Evolutionary conservation across 306 rosid genomes (phyloP).

Genomic region (Rubus parviflorus): DNA sequence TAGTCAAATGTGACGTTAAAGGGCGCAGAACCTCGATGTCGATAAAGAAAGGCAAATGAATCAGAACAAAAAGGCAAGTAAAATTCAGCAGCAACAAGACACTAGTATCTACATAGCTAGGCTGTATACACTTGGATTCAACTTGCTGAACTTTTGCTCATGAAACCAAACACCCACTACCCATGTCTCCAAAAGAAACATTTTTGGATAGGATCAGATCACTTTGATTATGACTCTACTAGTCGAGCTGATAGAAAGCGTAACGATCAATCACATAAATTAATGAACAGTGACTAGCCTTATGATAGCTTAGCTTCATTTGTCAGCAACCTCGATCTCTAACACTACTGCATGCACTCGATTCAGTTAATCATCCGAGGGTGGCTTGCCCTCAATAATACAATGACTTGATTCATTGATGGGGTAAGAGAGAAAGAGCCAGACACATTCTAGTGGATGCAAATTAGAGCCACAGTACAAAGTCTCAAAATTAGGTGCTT

Average conservation of each 20-base stretch:
- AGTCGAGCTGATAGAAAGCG: neutral
- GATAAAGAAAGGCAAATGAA: slow-evolving; percentile 82
- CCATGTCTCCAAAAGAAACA: slow-evolving; percentile 48
- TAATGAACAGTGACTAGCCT: slow-evolving; percentile 26
- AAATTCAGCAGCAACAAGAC: slow-evolving; percentile 56
- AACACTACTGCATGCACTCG: slow-evolving; percentile 31
- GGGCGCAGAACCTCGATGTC: slow-evolving; percentile 43
- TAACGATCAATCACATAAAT: slow-evolving; percentile 37
- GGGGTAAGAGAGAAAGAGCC: slow-evolving; percentile 34
- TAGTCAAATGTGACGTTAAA: slow-evolving; percentile 43
- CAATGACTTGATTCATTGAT: slow-evolving; percentile 32
- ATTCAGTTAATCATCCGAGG: slow-evolving; percentile 37
- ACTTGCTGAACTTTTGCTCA: slow-evolving; percentile 66
- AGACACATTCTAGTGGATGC: slow-evolving; percentile 54
- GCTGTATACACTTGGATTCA: slow-evolving; percentile 83
- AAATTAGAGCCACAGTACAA: slow-evolving; percentile 24
- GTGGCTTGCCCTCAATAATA: slow-evolving; percentile 41
- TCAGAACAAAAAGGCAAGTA: slow-evolving; percentile 78
- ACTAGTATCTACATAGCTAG: slow-evolving; percentile 9
- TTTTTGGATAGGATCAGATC: slow-evolving; percentile 36
- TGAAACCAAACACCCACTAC: slow-evolving; percentile 67
- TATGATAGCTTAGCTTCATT: slow-evolving; percentile 38
- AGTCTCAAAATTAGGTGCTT: slow-evolving; percentile 35
- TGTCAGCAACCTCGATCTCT: slow-evolving; percentile 44
- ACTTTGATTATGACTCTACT: slow-evolving; percentile 24